Base-by-base conservation (phyloP, 768 basidiomycete species). In the Strobilomyces echinocephalus region DNA sequence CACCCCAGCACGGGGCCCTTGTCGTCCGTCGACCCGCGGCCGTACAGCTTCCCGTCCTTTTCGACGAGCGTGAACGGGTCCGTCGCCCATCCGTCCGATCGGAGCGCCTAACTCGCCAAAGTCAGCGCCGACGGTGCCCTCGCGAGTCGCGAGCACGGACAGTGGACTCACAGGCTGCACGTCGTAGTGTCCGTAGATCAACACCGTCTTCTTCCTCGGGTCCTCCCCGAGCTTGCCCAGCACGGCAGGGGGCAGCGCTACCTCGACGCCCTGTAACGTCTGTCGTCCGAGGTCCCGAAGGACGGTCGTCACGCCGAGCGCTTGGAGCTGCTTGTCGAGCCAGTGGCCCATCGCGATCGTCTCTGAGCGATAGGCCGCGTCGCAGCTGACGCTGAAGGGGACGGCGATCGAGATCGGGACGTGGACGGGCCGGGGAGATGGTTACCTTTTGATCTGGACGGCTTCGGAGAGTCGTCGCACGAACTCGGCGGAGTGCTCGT, bases 111-210 rank as follows among this genome's bases (percentile, higher is more conserved):
- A n/a, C n/a, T n/a, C n/a, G n/a, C n/a, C n/a, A n/a, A n/a, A n/a
- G n/a, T n/a, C n/a, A n/a, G n/a, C n/a, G n/a, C n/a, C n/a, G n/a
- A n/a, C n/a, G n/a, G n/a, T n/a, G n/a, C n/a, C n/a, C n/a, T n/a
- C n/a, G n/a, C n/a, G n/a, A n/a, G n/a, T n/a, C n/a, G 24, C 24
- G 24, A 24, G 24, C 24, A 24, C 24, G 24, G 24, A 24, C n/a
- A n/a, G n/a, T 2, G 24, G 4, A 41, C 82, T 47, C 55, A 90
- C 89, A 9, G 95, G 94, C 63, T 97, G 95, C 8, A 97, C 95
- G 65, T 97, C 94, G 64, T 91, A 95, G 69, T 97, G 95, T 2
- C 92, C 95, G 66, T 97, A 97, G 31, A 97, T 73, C 28, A 95
- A 79, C 33, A 97, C 83, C 0, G 94, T 98, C 80, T 90, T 95